phyloP scores from a whole-genome alignment of 1,284 basidiomycete genomes.

The Naganishia sp. region DNA sequence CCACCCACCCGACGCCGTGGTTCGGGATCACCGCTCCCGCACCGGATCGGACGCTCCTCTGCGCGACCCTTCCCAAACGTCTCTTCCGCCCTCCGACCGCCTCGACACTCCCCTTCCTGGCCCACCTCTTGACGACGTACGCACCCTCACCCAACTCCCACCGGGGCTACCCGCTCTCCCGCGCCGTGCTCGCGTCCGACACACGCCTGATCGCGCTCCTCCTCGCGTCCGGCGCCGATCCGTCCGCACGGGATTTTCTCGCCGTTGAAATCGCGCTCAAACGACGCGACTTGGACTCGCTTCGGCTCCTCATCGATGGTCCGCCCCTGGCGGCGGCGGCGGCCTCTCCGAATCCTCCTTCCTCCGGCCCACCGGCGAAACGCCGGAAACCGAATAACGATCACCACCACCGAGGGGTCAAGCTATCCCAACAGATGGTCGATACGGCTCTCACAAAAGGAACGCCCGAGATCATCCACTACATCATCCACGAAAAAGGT shows the following conservation, averaged over 20 bases:
- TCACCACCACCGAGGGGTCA: background rate
- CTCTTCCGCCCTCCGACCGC: constrained; percentile 9
- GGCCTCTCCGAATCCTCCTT: no score
- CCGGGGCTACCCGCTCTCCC: constrained; percentile 14
- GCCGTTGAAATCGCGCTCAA: constrained; percentile 18
- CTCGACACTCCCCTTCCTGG: background rate
- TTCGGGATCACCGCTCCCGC: background rate
- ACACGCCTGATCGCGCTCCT: constrained; percentile 1
- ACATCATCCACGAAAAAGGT: constrained; percentile 72
- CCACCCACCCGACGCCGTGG: background rate
- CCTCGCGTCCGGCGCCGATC: constrained; percentile 11
- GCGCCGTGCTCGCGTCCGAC: constrained; percentile 11
- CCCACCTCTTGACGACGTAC: constrained; percentile 6
- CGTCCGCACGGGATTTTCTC: background rate
- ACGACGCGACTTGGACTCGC: background rate
- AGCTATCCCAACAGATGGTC: constrained; percentile 1
- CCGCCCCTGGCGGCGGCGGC: background rate
- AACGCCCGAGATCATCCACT: constrained; percentile 67
- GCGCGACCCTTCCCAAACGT: constrained; percentile 10
- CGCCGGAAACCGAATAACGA: background rate
- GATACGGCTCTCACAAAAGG: constrained; percentile 39
- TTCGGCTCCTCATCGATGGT: constrained; percentile 16
- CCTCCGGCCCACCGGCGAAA: background rate
- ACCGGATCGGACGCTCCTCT: background rate
- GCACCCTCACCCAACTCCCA: constrained; percentile 13